Evolutionary conservation across 1,284 basidiomycete species (phyloP).

Genomic region (Heterobasidion annosum): DNA sequence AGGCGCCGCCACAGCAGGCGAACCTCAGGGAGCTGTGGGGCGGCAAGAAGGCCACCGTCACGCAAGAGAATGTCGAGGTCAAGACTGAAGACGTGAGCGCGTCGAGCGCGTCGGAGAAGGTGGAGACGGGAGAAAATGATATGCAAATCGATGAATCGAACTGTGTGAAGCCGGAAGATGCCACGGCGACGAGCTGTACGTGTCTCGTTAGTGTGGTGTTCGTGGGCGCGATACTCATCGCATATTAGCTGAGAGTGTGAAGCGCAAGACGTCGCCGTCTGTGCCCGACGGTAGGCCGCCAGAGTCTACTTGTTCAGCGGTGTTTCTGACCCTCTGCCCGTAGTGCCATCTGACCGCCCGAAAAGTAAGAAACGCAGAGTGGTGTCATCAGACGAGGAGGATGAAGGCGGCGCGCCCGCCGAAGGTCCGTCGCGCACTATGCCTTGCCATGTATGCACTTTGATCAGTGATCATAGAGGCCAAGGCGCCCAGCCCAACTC

Average conservation of each 20-base stretch:
- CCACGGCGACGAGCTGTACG: neutral
- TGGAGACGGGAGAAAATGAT: neutral
- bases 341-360: neutral
- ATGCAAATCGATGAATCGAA: neutral
- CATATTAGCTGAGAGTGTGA: neutral
- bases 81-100: neutral
- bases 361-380: conserved; percentile 7
- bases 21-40: conserved; percentile 68
- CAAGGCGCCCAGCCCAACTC: neutral
- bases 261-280: neutral
- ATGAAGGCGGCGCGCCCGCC: conserved; percentile 12
- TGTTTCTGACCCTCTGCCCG: neutral
- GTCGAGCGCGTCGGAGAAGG: neutral
- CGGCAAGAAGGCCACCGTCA: conserved; percentile 14
- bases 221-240: neutral
- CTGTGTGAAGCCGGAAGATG: neutral
- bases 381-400: conserved; percentile 12
- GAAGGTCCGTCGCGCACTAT: neutral
- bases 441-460: too few relatives aligned
- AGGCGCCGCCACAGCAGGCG: conserved; percentile 60
- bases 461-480: neutral
- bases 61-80: conserved; percentile 3
- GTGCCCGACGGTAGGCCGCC: neutral
- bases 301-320: neutral
- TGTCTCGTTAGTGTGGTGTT: neutral